Evolutionary conservation across 495 filamentous ascomycete genomes (phyloP).

Genomic region (Trichoderma orchidacearum): DNA sequence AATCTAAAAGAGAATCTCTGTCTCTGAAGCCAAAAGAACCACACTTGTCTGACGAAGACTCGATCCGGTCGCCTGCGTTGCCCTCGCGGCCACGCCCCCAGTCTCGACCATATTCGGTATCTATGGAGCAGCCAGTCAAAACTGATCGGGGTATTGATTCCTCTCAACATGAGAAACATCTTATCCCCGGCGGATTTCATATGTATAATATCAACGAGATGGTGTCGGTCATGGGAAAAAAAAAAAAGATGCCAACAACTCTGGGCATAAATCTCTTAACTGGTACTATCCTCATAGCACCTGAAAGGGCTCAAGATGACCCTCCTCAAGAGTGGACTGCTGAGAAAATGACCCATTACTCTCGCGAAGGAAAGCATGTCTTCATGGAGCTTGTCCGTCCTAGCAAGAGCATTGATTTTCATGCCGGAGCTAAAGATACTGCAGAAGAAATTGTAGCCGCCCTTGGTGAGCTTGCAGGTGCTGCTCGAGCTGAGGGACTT

Average conservation of each 20-base stretch:
- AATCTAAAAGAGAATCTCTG: slow-evolving; percentile 2
- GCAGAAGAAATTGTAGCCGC: slow-evolving; percentile 82
- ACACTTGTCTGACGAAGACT: slow-evolving; percentile 15
- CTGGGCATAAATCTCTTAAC: slow-evolving; percentile 79
- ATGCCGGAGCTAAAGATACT: slow-evolving; percentile 94
- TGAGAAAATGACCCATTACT: slow-evolving; percentile 87
- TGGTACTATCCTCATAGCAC: slow-evolving; percentile 79
- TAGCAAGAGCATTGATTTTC: slow-evolving; percentile 88
- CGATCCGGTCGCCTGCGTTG: slow-evolving; percentile 33
- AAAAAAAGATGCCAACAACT: slow-evolving; percentile 94
- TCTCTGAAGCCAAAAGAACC: background rate
- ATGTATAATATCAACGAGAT: slow-evolving; percentile 96
- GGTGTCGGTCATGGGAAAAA: slow-evolving; percentile 84
- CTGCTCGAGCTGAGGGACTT: slow-evolving; percentile 68
- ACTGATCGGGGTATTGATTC: slow-evolving; percentile 10
- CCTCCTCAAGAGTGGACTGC: slow-evolving; percentile 85
- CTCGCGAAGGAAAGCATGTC: slow-evolving; percentile 94
- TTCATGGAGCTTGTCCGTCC: slow-evolving; percentile 87
- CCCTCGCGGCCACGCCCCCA: slow-evolving; percentile 58
- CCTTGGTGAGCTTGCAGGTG: slow-evolving; percentile 81
- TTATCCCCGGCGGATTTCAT: slow-evolving; percentile 68
- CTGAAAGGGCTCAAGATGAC: slow-evolving; percentile 66
- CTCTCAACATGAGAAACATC: slow-evolving; percentile 13
- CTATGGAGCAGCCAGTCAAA: background rate
- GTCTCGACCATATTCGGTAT: slow-evolving; percentile 7